Evolutionary conservation across 306 rosid genomes (phyloP).

Genomic region (Hippophae rhamnoides): DNA sequence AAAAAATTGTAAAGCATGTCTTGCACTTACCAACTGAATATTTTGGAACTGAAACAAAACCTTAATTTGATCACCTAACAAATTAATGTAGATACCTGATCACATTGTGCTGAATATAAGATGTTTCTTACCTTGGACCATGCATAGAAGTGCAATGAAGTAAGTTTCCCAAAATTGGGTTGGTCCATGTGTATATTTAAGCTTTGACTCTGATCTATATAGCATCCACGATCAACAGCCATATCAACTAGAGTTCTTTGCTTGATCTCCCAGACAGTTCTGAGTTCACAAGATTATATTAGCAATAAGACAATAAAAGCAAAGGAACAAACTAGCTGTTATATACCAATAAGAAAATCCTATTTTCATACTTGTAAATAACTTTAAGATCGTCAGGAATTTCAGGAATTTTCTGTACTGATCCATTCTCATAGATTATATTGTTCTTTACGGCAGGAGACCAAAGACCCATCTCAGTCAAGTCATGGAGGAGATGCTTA

Average conservation of each 20-base stretch:
- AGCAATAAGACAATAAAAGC: conserved; percentile 17
- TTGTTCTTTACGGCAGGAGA: conserved; percentile 65
- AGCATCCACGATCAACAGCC: conserved; percentile 85
- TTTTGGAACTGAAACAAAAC: too few species aligned
- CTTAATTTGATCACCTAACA: not conserved
- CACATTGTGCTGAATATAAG: not conserved
- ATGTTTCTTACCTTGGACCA: conserved; percentile 56
- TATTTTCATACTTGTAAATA: conserved; percentile 59
- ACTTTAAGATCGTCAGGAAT: conserved; percentile 56
- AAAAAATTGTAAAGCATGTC: too few species aligned
- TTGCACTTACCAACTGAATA: too few species aligned
- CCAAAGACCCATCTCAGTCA: conserved; percentile 90
- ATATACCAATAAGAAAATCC: not conserved
- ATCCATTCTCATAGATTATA: conserved; percentile 59
- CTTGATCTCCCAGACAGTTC: conserved; percentile 96
- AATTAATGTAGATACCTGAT: not conserved
- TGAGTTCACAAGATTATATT: conserved; percentile 21
- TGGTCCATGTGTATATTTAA: conserved; percentile 89
- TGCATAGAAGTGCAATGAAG: conserved; percentile 84
- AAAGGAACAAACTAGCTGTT: not conserved
- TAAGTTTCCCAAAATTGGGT: conserved; percentile 78
- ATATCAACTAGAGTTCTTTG: conserved; percentile 84
- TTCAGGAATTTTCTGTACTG: conserved; percentile 59
- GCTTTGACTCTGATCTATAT: conserved; percentile 90
- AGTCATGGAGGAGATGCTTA: conserved; percentile 78